These are phyloP conservation scores for Evernia prunastri DNA, from an alignment of 495 filamentous ascomycete genomes.

Conservation along the genomic window DNA sequence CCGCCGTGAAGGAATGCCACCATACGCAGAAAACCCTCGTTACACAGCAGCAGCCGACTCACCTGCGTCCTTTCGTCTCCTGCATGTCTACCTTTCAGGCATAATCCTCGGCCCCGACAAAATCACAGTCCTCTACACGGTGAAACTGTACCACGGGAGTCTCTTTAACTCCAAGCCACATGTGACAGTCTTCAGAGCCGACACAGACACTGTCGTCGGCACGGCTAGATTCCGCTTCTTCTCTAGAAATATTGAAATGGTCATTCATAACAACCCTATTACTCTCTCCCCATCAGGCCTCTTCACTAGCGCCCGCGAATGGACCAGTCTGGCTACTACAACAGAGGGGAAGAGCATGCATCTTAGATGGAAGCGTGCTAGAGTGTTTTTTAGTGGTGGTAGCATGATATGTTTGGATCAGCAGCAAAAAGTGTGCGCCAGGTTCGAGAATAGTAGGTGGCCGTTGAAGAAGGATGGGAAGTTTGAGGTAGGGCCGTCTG, in stretches of 20 bases:
- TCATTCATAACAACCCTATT: constrained; percentile 12
- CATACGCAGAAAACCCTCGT: not conserved
- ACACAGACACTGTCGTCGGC: constrained; percentile 8
- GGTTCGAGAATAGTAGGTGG: constrained; percentile 9
- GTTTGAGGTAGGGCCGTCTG: not conserved
- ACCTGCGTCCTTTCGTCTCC: not conserved
- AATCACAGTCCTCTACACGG: constrained; percentile 13
- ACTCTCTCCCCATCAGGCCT: constrained; percentile 7
- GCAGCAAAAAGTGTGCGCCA: constrained; percentile 12
- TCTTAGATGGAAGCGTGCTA: constrained; percentile 17
- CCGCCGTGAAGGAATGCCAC: not conserved
- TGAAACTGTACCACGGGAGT: constrained; percentile 3
- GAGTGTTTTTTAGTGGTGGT: not conserved
- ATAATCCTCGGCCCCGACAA: constrained; percentile 20
- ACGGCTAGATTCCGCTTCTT: constrained; percentile 15
- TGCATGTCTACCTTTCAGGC: constrained; percentile 15
- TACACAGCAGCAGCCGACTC: not conserved
- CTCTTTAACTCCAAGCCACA: constrained; percentile 19
- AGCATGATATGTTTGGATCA: constrained; percentile 13
- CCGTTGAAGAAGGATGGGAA: constrained; percentile 17
- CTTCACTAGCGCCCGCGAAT: constrained; percentile 4
- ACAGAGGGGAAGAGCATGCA: not conserved
- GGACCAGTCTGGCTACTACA: not conserved
- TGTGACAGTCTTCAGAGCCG: constrained; percentile 3
- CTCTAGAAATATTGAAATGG: constrained; percentile 13